Evolutionary conservation across 1,284 basidiomycete species (phyloP).

Genomic region (Ustilago nuda): DNA sequence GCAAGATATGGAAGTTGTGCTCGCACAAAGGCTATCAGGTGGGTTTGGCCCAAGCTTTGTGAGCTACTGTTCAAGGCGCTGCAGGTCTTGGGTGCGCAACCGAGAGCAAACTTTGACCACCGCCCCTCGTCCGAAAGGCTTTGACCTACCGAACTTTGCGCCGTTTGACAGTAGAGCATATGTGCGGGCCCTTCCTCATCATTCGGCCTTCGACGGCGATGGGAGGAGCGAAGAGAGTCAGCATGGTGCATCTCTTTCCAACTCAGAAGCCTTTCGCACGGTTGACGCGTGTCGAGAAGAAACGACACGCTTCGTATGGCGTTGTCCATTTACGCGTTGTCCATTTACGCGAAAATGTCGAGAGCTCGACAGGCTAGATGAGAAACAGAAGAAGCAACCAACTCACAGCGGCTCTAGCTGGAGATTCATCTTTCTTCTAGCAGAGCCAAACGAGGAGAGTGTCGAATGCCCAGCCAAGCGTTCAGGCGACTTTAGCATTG

Average conservation of each 20-base stretch:
- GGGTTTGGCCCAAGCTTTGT: neutral
- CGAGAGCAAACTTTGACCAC: neutral
- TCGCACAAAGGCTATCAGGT: neutral
- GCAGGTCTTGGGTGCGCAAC: neutral
- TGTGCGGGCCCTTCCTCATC: neutral
- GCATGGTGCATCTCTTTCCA: neutral
- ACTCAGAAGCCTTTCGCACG: conserved; percentile 21
- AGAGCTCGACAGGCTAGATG: neutral
- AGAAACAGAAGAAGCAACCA: neutral
- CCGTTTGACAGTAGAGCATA: neutral
- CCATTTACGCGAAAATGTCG: conserved; percentile 43
- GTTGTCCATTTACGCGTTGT: conserved; percentile 50
- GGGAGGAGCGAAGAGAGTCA: neutral
- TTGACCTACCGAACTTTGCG: neutral
- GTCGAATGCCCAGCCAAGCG: neutral
- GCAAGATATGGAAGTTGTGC: neutral
- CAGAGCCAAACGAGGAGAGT: neutral
- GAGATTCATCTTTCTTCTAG: conserved; percentile 3
- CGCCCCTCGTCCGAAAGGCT: neutral
- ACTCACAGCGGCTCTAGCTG: neutral
- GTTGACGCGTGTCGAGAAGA: conserved; percentile 34
- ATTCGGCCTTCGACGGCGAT: neutral
- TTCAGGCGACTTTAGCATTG: neutral
- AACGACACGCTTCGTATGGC: conserved; percentile 19
- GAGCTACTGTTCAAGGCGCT: neutral